Evolutionary conservation across 164 flowering plant genomes (phyloP).

Genomic region (Macadamia tetraphylla): DNA sequence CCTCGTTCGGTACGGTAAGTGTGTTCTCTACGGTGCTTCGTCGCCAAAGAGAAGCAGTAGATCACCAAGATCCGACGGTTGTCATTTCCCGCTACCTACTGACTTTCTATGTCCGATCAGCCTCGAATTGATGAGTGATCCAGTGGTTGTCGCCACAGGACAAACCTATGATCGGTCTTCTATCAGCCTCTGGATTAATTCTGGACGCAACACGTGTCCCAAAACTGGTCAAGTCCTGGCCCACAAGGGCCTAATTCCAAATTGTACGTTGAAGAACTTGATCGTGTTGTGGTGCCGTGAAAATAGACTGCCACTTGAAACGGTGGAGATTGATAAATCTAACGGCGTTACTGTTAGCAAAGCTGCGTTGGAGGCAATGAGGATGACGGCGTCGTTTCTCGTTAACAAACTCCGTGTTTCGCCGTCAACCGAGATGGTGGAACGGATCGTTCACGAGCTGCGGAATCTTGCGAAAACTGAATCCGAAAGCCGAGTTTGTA

Average conservation of each 20-base stretch:
- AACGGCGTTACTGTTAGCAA: conserved; percentile 23
- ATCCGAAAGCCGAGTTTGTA: conserved; percentile 60
- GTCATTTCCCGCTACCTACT: conserved; percentile 33
- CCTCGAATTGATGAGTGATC: conserved; percentile 79
- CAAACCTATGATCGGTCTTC: conserved; percentile 83
- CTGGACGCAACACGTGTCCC: conserved; percentile 85
- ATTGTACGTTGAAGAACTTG: conserved; percentile 55
- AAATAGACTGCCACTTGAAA: conserved; percentile 51
- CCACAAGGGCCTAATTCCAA: conserved; percentile 54
- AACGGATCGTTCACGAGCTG: conserved; percentile 63
- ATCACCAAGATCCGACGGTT: too few species aligned
- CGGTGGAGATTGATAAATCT: conserved; percentile 21
- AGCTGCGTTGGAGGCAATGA: conserved; percentile 62
- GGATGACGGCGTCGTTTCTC: conserved; percentile 68
- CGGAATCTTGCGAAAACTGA: conserved; percentile 63
- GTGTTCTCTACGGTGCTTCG: conserved; percentile 64
- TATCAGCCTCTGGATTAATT: conserved; percentile 63
- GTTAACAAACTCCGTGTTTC: conserved; percentile 37
- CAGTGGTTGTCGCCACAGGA: conserved; percentile 83
- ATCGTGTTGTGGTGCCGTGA: conserved; percentile 80
- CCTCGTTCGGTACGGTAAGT: conserved; percentile 66
- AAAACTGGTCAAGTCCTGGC: conserved; percentile 73
- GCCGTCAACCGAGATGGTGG: conserved; percentile 25
- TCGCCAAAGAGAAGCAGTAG: conserved; percentile 24
- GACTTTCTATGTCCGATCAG: conserved; percentile 86